A percentile compares a stretch with the other conserved stretches of the same genome.
These are phyloP conservation scores for Fusarium sp. DNA, from an alignment of 2,329 filamentous ascomycete genomes.

Conservation along the genomic window DNA sequence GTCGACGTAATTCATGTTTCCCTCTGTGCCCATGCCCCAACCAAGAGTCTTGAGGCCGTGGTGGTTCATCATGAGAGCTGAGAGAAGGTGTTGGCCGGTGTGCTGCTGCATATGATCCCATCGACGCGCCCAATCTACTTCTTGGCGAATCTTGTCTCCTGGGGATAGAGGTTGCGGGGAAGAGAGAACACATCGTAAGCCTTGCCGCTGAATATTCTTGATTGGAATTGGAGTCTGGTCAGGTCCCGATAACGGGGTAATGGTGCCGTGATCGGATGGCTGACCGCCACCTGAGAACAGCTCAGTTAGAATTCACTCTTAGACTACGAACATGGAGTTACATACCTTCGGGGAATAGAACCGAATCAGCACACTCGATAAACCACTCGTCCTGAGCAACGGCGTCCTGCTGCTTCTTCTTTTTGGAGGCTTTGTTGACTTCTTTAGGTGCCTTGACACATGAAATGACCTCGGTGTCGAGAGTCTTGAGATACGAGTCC, in stretches of 20 bases:
- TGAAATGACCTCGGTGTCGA: slow-evolving; percentile 49
- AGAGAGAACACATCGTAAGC: slow-evolving; percentile 46
- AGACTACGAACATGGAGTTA: rapidly evolving
- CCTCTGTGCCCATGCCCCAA: slow-evolving; percentile 51
- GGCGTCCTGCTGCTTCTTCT: slow-evolving; percentile 41
- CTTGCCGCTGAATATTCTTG: slow-evolving; percentile 47
- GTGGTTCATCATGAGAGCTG: slow-evolving; percentile 49
- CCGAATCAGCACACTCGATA: slow-evolving; percentile 51
- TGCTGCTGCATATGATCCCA: slow-evolving; percentile 56
- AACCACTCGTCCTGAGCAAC: slow-evolving; percentile 45
- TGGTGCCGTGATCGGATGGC: slow-evolving; percentile 50
- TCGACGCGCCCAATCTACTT: slow-evolving; percentile 49
- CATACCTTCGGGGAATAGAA: slow-evolving; percentile 51
- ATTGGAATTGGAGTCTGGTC: slow-evolving; percentile 38
- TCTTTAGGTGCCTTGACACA: slow-evolving; percentile 45
- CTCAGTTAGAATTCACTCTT: not conserved
- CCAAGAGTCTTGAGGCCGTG: slow-evolving; percentile 48
- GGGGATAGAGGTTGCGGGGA: slow-evolving; percentile 37
- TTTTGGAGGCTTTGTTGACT: slow-evolving; percentile 36
- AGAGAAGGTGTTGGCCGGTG: slow-evolving; percentile 53
- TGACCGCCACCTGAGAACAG: slow-evolving; percentile 48
- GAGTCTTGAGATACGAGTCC: slow-evolving; percentile 45
- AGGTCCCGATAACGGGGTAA: slow-evolving; percentile 27
- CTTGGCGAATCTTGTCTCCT: slow-evolving; percentile 45
- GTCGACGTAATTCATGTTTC: slow-evolving; percentile 52